Conservation (phyloP, 306 rosid genomes). For the Quillaja saponaria region DNA sequence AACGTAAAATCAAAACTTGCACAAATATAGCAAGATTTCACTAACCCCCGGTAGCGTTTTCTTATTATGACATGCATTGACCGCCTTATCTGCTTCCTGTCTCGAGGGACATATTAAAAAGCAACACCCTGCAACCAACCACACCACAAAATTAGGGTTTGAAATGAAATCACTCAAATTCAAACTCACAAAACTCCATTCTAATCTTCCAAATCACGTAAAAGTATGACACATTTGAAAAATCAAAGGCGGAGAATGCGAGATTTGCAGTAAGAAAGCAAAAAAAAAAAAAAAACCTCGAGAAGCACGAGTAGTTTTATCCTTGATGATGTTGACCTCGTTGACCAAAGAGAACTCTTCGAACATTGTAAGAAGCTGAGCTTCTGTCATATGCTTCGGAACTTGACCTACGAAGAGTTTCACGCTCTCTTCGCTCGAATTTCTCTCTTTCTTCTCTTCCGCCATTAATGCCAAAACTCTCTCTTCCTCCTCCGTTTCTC, state of each 20-base stretch:
- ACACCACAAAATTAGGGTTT: slow-evolving; percentile 43
- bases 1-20: not conserved
- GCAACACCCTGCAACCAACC: slow-evolving; percentile 68
- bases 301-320: slow-evolving; percentile 85
- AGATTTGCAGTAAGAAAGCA: slow-evolving; percentile 14
- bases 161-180: not conserved
- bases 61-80: slow-evolving; percentile 91
- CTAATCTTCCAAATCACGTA: slow-evolving; percentile 6
- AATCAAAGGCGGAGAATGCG: slow-evolving; percentile 4
- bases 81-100: slow-evolving; percentile 94
- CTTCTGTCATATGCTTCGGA: slow-evolving; percentile 92
- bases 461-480: slow-evolving; percentile 64
- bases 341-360: slow-evolving; percentile 84
- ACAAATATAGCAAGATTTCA: slow-evolving; percentile 20
- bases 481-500: slow-evolving; percentile 20
- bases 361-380: slow-evolving; percentile 85
- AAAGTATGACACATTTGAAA: slow-evolving; percentile 12
- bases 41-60: slow-evolving; percentile 87
- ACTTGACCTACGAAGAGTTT: slow-evolving; percentile 98
- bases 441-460: slow-evolving; percentile 79
- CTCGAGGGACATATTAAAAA: slow-evolving; percentile 90
- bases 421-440: slow-evolving; percentile 81
- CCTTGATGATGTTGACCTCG: slow-evolving; percentile 98
- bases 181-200: slow-evolving; percentile 18
- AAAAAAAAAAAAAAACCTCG: slow-evolving; percentile 52